phyloP scores from a whole-genome alignment of 371 early-diverging fungal species.

The Actinomortierella wolfii region DNA sequence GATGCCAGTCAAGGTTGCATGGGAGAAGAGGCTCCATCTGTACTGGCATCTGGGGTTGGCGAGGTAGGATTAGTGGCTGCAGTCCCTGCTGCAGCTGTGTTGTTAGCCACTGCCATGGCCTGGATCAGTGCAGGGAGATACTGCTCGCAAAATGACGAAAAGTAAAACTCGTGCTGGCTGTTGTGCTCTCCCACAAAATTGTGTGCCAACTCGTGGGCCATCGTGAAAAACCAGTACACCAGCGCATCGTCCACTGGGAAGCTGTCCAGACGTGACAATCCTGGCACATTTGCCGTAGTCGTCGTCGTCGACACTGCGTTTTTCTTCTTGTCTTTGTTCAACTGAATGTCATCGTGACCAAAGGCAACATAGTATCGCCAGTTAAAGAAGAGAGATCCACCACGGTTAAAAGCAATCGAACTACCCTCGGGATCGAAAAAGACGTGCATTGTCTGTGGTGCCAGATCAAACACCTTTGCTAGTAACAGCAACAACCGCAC shows the following conservation, averaged over 20 bases:
- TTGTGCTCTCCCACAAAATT: constrained; percentile 68
- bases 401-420: constrained; percentile 85
- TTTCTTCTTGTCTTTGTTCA: no score
- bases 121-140: constrained; percentile 63
- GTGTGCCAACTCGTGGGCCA: constrained; percentile 91
- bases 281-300: constrained; percentile 3
- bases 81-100: neutral
- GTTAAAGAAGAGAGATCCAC: constrained; percentile 85
- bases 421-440: constrained; percentile 73
- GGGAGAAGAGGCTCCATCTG: no score
- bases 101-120: constrained; percentile 26
- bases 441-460: constrained; percentile 64
- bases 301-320: no score
- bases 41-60: no score
- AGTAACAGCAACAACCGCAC: constrained; percentile 58
- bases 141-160: constrained; percentile 76
- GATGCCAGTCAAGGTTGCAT: no score
- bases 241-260: constrained; percentile 50
- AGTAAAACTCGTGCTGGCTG: constrained; percentile 71
- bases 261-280: neutral
- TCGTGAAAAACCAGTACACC: constrained; percentile 87
- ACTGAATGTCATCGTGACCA: constrained; percentile 52
- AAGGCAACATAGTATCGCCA: constrained; percentile 75
- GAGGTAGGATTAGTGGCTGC: neutral
- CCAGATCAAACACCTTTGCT: constrained; percentile 69